Base-by-base conservation (phyloP, 768 basidiomycete species). In the Phlebiopsis flavidoalba region DNA sequence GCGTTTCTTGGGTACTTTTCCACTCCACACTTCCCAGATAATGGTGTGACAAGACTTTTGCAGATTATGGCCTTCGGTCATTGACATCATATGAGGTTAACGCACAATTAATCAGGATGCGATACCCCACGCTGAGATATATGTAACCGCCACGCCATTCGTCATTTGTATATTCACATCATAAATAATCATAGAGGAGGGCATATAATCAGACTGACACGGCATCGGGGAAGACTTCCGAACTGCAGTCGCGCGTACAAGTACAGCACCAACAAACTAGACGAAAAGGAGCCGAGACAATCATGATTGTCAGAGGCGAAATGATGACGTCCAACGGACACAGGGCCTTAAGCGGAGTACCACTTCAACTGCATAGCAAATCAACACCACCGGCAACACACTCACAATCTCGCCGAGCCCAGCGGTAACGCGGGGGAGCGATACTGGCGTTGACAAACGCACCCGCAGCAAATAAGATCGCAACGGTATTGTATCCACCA, bases 381-480 rank as follows among this genome's bases (percentile, higher is more conserved):
- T 65, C 6, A 75, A 47, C 24, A 79, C 65, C 4, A 79, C 78
- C n/a, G 78, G 78, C 22, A 76, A 48, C 10, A 79, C 70, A 57
- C 75, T 76, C 24, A 78, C 76, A 45, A 79, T 59, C 69, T 79
- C 78, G 12, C 78, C 78, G 52, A 79, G 58, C 11, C 76, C 78
- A 2, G 78, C 78, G n/a, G 66, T 75, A 79, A n/a, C 58, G 73
- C 73, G 12, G 77, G 78, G 26, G n/a, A 26, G 73, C 71, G 40
- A 79, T 71, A 37, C 74, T 63, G 31, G 72, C 68, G 49, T 70
- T 60, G 33, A 79, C 72, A 63, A 83, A 79, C 47, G 74, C 79
- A 11, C 83, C 83, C 1, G 77, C 77, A 5, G 81, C 81, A 46
- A 84, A 74, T 12, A 83, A 71, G 15, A 83, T 66, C 55, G 80